Evolutionary conservation across 106 monocot species (phyloP).

Genomic region (Dioscorea zingiberensis): DNA sequence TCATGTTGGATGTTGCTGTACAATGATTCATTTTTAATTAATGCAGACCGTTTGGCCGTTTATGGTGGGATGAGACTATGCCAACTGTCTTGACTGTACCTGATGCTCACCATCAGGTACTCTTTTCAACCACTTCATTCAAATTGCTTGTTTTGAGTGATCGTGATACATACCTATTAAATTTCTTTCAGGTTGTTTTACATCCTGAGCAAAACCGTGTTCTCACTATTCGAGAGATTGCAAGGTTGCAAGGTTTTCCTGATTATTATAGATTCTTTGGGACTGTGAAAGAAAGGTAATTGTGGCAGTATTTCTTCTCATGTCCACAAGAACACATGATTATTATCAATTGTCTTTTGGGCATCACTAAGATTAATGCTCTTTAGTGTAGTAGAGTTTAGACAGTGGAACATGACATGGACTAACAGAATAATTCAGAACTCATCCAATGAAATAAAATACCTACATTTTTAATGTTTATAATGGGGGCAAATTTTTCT

Average conservation of each 20-base stretch:
- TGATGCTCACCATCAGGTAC: slow-evolving; percentile 38
- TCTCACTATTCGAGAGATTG: slow-evolving; percentile 61
- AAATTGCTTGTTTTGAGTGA: no score
- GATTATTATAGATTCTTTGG: slow-evolving; percentile 56
- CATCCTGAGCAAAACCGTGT: slow-evolving; percentile 67
- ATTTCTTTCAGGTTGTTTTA: slow-evolving; percentile 33
- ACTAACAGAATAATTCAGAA: no score
- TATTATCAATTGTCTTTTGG: no score
- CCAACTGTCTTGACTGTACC: slow-evolving; percentile 51
- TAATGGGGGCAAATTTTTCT: no score
- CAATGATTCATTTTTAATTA: not conserved
- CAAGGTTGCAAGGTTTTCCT: slow-evolving; percentile 73
- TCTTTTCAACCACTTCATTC: not conserved
- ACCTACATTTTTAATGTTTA: no score
- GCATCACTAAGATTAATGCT: no score
- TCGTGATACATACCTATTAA: not conserved
- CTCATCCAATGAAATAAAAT: no score
- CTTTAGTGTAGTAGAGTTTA: no score
- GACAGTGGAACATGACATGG: no score
- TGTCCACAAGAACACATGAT: no score
- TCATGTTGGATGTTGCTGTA: no score
- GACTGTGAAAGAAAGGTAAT: slow-evolving; percentile 50
- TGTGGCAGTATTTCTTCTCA: no score
- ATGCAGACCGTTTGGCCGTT: slow-evolving; percentile 48
- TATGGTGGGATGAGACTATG: slow-evolving; percentile 77